Conservation (phyloP, 164 flowering plant species). For the Piper longum region DNA sequence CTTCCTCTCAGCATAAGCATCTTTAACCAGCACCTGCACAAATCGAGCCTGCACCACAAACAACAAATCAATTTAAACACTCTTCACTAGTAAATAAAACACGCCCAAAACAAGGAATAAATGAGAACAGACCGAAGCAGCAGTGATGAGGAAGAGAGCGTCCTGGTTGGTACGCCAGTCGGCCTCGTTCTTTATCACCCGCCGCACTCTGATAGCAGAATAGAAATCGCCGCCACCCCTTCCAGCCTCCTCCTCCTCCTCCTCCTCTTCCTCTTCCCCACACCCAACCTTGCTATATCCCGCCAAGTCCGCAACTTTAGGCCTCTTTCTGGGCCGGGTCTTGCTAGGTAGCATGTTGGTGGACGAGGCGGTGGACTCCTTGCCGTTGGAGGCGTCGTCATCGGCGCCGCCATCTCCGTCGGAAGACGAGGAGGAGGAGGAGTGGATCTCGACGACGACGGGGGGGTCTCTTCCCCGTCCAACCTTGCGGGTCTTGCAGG, state of each 20-base stretch:
- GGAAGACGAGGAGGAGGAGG: neutral
- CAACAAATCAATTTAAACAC: neutral
- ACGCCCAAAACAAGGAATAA: neutral
- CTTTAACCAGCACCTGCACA: neutral
- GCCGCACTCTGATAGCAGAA: neutral
- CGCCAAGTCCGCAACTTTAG: neutral
- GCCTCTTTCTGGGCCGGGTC: neutral
- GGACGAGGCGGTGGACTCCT: neutral
- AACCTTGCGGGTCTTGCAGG: neutral
- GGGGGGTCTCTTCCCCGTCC: neutral
- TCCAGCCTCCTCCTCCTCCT: neutral
- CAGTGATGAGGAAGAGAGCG: neutral
- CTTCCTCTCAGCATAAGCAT: slow-evolving; percentile 1
- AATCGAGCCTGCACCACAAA: neutral
- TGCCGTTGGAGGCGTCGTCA: neutral
- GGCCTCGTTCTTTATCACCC: neutral
- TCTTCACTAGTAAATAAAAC: neutral
- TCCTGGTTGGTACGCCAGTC: slow-evolving; percentile 3
- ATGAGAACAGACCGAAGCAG: neutral
- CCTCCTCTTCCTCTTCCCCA: neutral
- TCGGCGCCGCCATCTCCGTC: neutral
- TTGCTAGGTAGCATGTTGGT: neutral
- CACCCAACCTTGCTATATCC: neutral
- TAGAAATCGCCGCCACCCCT: neutral
- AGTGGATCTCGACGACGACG: neutral